Percentiles rank a stretch among this genome's conserved stretches.
phyloP scores from a whole-genome alignment of 2,329 filamentous ascomycete species.

The Phaeosphaeriaceae sp. region DNA sequence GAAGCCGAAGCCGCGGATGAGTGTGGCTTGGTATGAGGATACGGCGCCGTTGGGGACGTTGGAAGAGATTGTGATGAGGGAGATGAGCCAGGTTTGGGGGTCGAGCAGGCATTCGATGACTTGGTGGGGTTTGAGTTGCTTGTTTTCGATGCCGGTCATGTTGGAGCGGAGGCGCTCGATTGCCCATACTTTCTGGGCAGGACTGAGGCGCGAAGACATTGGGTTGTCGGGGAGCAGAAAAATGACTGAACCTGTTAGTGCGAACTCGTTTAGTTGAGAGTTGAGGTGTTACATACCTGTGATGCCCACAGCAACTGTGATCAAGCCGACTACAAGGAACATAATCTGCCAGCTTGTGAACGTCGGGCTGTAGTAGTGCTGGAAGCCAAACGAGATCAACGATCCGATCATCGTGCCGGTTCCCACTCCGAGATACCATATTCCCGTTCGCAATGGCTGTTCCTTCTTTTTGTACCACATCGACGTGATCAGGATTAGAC shows the following conservation, averaged over 20 bases:
- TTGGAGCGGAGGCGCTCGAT: conserved; percentile 54
- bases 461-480: conserved; percentile 72
- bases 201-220: conserved; percentile 29
- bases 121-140: conserved; percentile 55
- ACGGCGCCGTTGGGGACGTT: conserved; percentile 50
- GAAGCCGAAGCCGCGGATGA: conserved; percentile 48
- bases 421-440: conserved; percentile 58
- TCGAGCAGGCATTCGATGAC: conserved; percentile 55
- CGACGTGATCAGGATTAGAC: conserved; percentile 69
- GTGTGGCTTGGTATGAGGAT: conserved; percentile 36
- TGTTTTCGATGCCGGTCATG: conserved; percentile 60
- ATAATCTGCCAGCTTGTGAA: conserved; percentile 70
- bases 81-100: conserved; percentile 48
- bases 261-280: not conserved
- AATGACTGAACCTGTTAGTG: conserved; percentile 46
- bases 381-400: conserved; percentile 65
- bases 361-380: conserved; percentile 56
- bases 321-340: conserved; percentile 64
- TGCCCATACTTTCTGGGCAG: conserved; percentile 31
- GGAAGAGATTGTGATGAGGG: conserved; percentile 40
- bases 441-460: conserved; percentile 62
- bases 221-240: conserved; percentile 61
- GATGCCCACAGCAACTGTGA: conserved; percentile 44
- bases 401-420: conserved; percentile 64
- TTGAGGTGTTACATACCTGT: conserved; percentile 5